A percentile compares a stretch with the other conserved stretches of the same genome.
phyloP scores from a whole-genome alignment of 768 basidiomycete species.

The Lactarius akahatsu region DNA sequence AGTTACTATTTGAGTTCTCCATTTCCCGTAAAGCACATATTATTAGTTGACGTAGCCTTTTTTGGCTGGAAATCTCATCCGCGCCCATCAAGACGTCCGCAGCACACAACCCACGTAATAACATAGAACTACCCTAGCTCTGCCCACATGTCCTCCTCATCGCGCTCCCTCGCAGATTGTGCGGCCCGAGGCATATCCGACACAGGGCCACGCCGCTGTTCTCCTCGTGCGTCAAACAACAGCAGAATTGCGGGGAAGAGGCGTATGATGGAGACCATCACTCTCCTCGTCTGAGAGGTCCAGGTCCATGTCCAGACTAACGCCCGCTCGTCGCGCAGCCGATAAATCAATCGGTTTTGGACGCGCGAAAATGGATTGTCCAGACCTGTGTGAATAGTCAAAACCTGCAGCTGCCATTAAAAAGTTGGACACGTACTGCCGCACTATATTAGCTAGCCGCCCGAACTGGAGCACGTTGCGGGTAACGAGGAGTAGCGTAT shows the following conservation, averaged over 20 bases:
- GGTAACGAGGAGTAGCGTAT: constrained; percentile 87
- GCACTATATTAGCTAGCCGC: constrained; percentile 87
- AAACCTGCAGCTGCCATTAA: constrained; percentile 10
- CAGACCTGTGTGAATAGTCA: constrained; percentile 53
- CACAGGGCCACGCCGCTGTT: constrained; percentile 38
- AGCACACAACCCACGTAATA: neutral
- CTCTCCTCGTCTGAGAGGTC: constrained; percentile 60
- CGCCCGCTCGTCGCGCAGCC: constrained; percentile 62
- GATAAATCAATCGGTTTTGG: constrained; percentile 86
- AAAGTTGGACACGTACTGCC: constrained; percentile 63
- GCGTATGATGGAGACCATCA: constrained; percentile 50
- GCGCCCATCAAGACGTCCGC: no score
- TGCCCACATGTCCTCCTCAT: constrained; percentile 72
- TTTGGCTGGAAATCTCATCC: neutral
- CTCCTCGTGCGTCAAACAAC: constrained; percentile 60
- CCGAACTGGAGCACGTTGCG: constrained; percentile 93
- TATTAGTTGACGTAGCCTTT: neutral
- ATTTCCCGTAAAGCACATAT: neutral
- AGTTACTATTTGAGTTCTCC: neutral
- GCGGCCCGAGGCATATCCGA: constrained; percentile 61
- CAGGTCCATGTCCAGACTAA: constrained; percentile 69
- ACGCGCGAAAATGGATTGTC: constrained; percentile 83
- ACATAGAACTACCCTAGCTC: constrained; percentile 38
- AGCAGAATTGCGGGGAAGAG: constrained; percentile 59
- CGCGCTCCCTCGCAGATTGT: constrained; percentile 54